phyloP scores from a whole-genome alignment of 768 basidiomycete species.

The Amanita polypyramis region DNA sequence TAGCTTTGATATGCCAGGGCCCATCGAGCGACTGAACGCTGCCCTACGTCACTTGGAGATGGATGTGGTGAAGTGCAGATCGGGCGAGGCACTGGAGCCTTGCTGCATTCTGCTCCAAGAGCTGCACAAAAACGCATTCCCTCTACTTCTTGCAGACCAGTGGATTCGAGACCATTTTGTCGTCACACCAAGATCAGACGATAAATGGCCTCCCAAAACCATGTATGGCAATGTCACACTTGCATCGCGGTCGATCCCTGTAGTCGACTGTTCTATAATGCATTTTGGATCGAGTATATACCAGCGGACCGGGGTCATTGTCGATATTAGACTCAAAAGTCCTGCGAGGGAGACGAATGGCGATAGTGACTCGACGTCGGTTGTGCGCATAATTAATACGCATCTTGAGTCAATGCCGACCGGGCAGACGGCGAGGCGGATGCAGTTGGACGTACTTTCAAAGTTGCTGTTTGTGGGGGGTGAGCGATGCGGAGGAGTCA shows the following conservation, averaged over 20 bases:
- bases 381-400: constrained; percentile 59
- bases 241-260: constrained; percentile 43
- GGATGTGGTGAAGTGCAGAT: constrained; percentile 37
- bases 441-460: constrained; percentile 44
- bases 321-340: constrained; percentile 16
- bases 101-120: constrained; percentile 67
- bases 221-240: constrained; percentile 65
- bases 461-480: constrained; percentile 34
- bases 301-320: constrained; percentile 41
- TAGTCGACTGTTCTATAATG: constrained; percentile 38
- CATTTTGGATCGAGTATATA: constrained; percentile 41
- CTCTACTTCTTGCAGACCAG: constrained; percentile 36
- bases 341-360: constrained; percentile 30
- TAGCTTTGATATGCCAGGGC: constrained; percentile 30
- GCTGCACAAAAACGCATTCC: constrained; percentile 35
- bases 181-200: constrained; percentile 41
- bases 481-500: constrained; percentile 44
- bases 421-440: constrained; percentile 31
- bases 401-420: constrained; percentile 57
- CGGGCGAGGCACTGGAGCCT: constrained; percentile 38
- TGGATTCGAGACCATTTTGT: constrained; percentile 58
- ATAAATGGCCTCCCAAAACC: constrained; percentile 42
- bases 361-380: constrained; percentile 31
- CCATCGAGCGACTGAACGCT: constrained; percentile 32
- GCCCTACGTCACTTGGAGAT: constrained; percentile 46